Conservation (phyloP, 2,329 filamentous ascomycete genomes). For the Colletotrichum chlorophyti region DNA sequence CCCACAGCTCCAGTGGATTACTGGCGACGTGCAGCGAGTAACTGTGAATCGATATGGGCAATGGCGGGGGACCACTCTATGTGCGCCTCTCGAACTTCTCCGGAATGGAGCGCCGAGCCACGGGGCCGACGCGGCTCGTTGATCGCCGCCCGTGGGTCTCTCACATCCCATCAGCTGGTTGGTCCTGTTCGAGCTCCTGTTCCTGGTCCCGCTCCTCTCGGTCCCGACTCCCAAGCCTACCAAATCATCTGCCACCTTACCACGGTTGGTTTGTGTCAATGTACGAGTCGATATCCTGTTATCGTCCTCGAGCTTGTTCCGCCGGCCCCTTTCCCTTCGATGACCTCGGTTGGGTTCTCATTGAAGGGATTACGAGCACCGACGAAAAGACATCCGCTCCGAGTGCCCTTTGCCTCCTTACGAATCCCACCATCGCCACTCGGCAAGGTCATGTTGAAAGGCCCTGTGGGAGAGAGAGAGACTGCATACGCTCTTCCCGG, state of each 20-base stretch:
- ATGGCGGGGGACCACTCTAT: no score
- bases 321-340: neutral
- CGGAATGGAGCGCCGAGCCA: constrained; percentile 5
- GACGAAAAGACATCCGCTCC: neutral
- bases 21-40: no score
- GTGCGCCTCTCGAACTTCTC: neutral
- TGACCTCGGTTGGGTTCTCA: neutral
- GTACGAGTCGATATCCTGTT: no score
- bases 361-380: constrained; percentile 23
- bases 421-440: constrained; percentile 6
- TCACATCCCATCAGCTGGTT: neutral
- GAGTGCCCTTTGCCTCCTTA: constrained; percentile 3
- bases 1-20: no score
- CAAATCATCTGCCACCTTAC: neutral
- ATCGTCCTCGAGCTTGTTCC: neutral
- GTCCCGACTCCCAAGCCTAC: neutral
- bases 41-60: no score
- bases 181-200: neutral
- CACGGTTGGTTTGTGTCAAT: no score
- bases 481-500: neutral
- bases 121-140: constrained; percentile 25
- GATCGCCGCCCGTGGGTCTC: neutral
- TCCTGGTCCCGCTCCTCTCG: neutral
- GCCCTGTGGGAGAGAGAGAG: no score
- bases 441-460: no score